Percentiles rank a stretch among this genome's conserved stretches.
Conservation (phyloP, 768 basidiomycete species). For the Collybia sp. region DNA sequence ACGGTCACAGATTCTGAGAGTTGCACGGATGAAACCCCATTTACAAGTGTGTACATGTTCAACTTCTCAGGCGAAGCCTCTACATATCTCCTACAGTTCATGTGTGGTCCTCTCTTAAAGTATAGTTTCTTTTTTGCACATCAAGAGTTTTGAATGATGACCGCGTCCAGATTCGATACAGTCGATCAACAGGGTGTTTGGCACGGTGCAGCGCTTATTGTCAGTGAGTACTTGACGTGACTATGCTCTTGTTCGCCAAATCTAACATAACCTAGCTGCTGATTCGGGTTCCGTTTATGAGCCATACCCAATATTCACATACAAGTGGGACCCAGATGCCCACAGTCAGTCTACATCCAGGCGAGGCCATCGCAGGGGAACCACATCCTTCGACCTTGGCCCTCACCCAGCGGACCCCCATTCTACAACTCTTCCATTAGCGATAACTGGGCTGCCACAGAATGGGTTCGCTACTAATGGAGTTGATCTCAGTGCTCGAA, state of each 20-base stretch:
- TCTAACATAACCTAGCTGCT: slow-evolving; percentile 42
- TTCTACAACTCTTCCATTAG: slow-evolving; percentile 32
- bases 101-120: slow-evolving; percentile 85
- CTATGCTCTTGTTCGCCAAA: slow-evolving; percentile 1
- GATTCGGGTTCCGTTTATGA: slow-evolving; percentile 78
- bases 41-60: slow-evolving; percentile 49
- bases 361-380: slow-evolving; percentile 8
- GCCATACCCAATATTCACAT: slow-evolving; percentile 63
- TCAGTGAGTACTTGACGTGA: slow-evolving; percentile 53
- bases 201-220: slow-evolving; percentile 85
- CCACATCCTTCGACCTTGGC: slow-evolving; percentile 49
- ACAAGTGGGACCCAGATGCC: slow-evolving; percentile 68
- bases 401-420: slow-evolving; percentile 77
- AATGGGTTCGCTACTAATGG: slow-evolving; percentile 10
- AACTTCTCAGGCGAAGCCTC: not conserved
- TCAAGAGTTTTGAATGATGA: slow-evolving; percentile 1
- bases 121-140: slow-evolving; percentile 14
- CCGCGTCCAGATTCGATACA: slow-evolving; percentile 69
- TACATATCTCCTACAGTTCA: slow-evolving; percentile 42
- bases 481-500: slow-evolving; percentile 30
- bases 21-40: slow-evolving; percentile 73
- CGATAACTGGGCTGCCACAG: slow-evolving; percentile 8
- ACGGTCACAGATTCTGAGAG: slow-evolving; percentile 51
- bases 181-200: slow-evolving; percentile 74
- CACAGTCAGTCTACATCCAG: slow-evolving; percentile 8